Evolutionary conservation across 352 stramenopile genomes (phyloP).

Genomic region (Pythium phragmiticola): DNA sequence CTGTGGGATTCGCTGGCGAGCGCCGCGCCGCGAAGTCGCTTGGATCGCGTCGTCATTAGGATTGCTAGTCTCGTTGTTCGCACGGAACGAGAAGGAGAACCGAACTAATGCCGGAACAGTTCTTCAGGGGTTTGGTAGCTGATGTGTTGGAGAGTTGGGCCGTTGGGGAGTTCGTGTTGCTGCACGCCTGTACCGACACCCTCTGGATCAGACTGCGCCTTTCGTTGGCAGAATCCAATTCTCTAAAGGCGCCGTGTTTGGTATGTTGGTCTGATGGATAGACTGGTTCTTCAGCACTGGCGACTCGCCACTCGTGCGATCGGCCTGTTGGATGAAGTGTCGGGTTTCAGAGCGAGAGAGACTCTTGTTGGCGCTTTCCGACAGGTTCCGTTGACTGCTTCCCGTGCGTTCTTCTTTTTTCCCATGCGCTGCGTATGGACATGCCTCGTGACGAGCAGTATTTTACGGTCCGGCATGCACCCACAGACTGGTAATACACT

Average conservation of each 20-base stretch:
- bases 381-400: not conserved
- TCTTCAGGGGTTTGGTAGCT: not conserved
- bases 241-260: not conserved
- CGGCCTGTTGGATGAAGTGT: not conserved
- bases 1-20: slow-evolving; percentile 3
- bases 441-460: not conserved
- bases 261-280: slow-evolving; percentile 5
- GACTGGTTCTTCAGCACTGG: slow-evolving; percentile 2
- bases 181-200: not conserved
- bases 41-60: slow-evolving; percentile 20
- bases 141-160: not conserved
- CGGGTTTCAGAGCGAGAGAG: not conserved
- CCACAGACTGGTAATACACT: too few species aligned
- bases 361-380: slow-evolving; percentile 19
- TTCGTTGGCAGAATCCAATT: not conserved
- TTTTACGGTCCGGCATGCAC: not conserved
- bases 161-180: not conserved
- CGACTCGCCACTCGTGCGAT: not conserved
- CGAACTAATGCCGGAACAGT: too few species aligned
- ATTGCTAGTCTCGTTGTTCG: not conserved
- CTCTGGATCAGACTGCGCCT: not conserved
- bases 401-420: slow-evolving; percentile 1
- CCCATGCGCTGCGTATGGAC: slow-evolving; percentile 2
- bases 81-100: not conserved
- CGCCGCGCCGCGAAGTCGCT: slow-evolving; percentile 15